Conservation (phyloP, 768 basidiomycete genomes). For the Mrakia frigida region DNA sequence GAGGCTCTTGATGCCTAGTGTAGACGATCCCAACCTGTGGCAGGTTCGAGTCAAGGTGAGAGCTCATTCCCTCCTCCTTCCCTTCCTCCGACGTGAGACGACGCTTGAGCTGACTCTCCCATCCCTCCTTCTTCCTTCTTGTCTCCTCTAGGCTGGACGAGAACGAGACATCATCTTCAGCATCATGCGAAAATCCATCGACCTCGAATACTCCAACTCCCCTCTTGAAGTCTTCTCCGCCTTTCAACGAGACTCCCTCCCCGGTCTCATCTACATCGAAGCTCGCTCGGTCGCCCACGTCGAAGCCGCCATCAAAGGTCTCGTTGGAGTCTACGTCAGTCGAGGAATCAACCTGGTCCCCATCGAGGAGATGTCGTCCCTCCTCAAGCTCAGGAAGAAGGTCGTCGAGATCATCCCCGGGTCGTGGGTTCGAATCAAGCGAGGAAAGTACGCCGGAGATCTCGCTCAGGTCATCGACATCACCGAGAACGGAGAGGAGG, state of each 20-base stretch:
- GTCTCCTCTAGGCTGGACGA: constrained; percentile 62
- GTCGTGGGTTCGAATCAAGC: constrained; percentile 90
- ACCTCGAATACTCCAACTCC: constrained; percentile 67
- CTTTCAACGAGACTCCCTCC: constrained; percentile 90
- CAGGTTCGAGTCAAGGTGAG: constrained; percentile 85
- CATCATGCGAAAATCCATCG: constrained; percentile 87
- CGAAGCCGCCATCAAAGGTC: constrained; percentile 73
- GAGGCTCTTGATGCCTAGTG: constrained; percentile 88
- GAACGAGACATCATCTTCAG: constrained; percentile 91
- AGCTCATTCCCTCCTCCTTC: neutral
- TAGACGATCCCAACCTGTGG: constrained; percentile 93
- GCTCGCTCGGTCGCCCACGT: constrained; percentile 83
- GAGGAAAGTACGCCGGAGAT: constrained; percentile 90
- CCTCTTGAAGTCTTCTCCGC: constrained; percentile 86
- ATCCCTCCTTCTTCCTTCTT: neutral
- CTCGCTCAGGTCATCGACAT: constrained; percentile 92
- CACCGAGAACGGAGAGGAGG: constrained; percentile 86
- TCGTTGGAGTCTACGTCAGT: constrained; percentile 74
- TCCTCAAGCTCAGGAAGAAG: constrained; percentile 93
- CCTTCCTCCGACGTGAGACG: neutral
- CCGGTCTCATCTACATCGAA: constrained; percentile 95
- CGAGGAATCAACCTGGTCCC: constrained; percentile 42
- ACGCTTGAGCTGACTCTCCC: neutral
- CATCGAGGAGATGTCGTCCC: constrained; percentile 79
- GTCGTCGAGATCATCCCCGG: constrained; percentile 75